A percentile compares a stretch with the other conserved stretches of the same genome.
phyloP scores from a whole-genome alignment of 2,329 filamentous ascomycete genomes.

The Penicillium sp. region DNA sequence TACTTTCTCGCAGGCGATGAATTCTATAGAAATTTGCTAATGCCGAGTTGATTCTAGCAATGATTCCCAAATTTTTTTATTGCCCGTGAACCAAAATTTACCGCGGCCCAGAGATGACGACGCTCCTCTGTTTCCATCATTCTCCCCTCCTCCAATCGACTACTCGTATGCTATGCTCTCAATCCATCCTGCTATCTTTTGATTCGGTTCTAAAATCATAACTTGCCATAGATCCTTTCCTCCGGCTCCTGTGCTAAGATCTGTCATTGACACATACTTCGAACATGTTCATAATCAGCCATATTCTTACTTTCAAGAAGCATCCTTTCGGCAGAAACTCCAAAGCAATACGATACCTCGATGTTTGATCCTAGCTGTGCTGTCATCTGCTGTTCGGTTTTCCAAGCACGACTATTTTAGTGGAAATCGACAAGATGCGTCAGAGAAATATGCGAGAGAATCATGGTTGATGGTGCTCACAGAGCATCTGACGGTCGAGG shows the following conservation, averaged over 20 bases:
- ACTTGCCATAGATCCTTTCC: slow-evolving; percentile 5
- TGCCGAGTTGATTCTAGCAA: neutral
- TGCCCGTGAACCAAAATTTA: neutral
- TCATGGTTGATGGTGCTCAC: slow-evolving; percentile 37
- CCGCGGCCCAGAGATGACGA: neutral
- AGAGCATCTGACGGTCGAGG: slow-evolving; percentile 33
- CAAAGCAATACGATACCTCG: slow-evolving; percentile 25
- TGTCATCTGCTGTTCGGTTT: slow-evolving; percentile 34
- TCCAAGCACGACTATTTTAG: slow-evolving; percentile 28
- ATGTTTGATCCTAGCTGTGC: slow-evolving; percentile 32
- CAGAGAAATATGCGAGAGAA: slow-evolving; percentile 28
- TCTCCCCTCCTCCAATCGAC: neutral
- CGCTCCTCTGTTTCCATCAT: neutral
- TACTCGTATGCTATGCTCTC: neutral
- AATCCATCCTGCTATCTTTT: neutral
- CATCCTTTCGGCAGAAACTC: slow-evolving; percentile 30
- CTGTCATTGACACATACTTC: slow-evolving; percentile 33
- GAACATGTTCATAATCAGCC: slow-evolving; percentile 38
- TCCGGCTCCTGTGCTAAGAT: slow-evolving; percentile 15
- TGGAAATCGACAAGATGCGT: slow-evolving; percentile 22
- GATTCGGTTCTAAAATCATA: neutral
- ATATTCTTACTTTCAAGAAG: slow-evolving; percentile 40
- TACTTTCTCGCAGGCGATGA: neutral
- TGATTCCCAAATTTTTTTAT: neutral
- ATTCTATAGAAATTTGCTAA: neutral